Evolutionary conservation across 2,329 filamentous ascomycete genomes (phyloP), one percentile per base, ranked within the genome.

Genomic region (Xylariaceae sp.): DNA sequence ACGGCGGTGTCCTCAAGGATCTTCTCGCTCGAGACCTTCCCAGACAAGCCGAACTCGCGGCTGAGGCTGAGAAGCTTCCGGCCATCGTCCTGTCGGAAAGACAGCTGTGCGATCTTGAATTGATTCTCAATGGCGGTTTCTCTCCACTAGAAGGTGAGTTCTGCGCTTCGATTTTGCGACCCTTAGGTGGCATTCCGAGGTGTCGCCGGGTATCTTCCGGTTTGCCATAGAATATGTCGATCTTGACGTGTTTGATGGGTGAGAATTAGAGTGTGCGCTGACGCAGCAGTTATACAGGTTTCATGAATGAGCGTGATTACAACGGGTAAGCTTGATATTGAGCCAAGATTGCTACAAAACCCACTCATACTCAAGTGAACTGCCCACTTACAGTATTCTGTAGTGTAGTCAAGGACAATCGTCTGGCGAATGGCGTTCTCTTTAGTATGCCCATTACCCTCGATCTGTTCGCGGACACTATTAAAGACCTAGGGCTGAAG

Each of bases 401-500:
- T 42, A 94, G 91, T 60, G 94, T 99, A 61, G 92, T 96, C 63
- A 85, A 87, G 73, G 84, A 92, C 65, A 86, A 88, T 77, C 89
- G 94, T 66, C 87, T 99, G 55, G 84, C 84, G 55, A 86, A 90
- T 75, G 94, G 94, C 71, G 86, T 85, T 70, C 87, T 99, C 66
- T 97, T 97, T 78, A 89, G 84, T 74, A 99, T 99, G 76, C 94
- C 94, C 67, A 97, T 99, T 74, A 95, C 88, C 65, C 86, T 99
- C 62, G 94, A 99, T 72, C 78, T 95, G 58, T 83, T 80, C 61
- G 79, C 90, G 71, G 75, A 86, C 68, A 84, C 83, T 55, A 88
- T 97, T 69, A 80, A 92, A 61, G 79, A 85, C 65, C 71, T 87
- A 30, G 84, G 83, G 59, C 80, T 96, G 68, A 88, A 94, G 81